Evolutionary conservation across 116 monocot species (phyloP).

Genomic region (Iris pallida): DNA sequence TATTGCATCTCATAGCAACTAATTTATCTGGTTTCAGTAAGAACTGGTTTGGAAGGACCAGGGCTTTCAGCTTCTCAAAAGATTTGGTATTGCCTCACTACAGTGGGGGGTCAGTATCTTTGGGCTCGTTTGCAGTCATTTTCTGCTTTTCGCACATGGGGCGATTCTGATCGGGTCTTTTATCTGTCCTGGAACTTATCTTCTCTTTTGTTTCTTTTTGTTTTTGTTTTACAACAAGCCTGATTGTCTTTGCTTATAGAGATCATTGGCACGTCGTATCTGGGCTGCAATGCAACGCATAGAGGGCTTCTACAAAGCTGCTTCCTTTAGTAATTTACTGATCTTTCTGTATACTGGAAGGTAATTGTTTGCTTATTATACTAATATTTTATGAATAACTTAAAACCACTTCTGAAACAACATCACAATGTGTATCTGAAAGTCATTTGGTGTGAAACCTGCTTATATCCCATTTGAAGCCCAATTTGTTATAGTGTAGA

Average conservation of each 20-base stretch:
- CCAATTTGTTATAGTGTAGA: too few species aligned
- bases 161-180: slow-evolving; percentile 78
- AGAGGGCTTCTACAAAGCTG: slow-evolving; percentile 77
- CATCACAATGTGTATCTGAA: too few species aligned
- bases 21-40: slow-evolving; percentile 39
- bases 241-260: slow-evolving; percentile 33
- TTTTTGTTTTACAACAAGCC: background rate
- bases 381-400: background rate
- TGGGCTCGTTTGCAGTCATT: slow-evolving; percentile 93
- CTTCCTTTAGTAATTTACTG: slow-evolving; percentile 58
- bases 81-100: slow-evolving; percentile 75
- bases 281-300: slow-evolving; percentile 68
- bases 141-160: slow-evolving; percentile 96
- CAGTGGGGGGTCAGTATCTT: slow-evolving; percentile 82
- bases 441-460: too few species aligned
- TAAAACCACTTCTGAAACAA: too few species aligned
- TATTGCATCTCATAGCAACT: background rate
- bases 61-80: slow-evolving; percentile 92
- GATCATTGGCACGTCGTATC: slow-evolving; percentile 52
- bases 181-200: too few species aligned
- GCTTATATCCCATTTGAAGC: too few species aligned
- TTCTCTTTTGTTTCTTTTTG: background rate
- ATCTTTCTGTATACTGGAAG: slow-evolving; percentile 85
- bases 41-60: slow-evolving; percentile 96
- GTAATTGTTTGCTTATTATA: slow-evolving; percentile 21